Conservation (phyloP, 805 yeast species). For the Cyberlindnera mrakii region DNA sequence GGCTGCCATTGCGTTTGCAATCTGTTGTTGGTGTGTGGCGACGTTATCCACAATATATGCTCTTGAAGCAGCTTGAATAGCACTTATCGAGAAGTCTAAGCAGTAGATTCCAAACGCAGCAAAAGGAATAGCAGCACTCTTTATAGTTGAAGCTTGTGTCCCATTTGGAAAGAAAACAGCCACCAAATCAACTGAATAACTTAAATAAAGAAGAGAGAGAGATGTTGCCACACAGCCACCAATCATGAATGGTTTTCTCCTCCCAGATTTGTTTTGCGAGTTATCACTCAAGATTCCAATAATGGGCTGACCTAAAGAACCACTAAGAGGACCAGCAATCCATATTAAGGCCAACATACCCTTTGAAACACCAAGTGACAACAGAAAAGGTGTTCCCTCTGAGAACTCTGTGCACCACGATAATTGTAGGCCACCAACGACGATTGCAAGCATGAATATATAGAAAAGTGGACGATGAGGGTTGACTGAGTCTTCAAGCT, state of each 20-base stretch:
- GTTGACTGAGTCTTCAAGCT: constrained; percentile 29
- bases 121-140: constrained; percentile 34
- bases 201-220: constrained; percentile 36
- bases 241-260: constrained; percentile 52
- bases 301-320: constrained; percentile 58
- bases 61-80: constrained; percentile 54
- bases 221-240: constrained; percentile 47
- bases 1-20: constrained; percentile 64
- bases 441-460: constrained; percentile 39
- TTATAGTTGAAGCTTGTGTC: constrained; percentile 20
- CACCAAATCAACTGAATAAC: constrained; percentile 40
- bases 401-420: constrained; percentile 65
- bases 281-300: constrained; percentile 55
- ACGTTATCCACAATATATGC: constrained; percentile 60
- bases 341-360: constrained; percentile 50
- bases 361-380: constrained; percentile 59
- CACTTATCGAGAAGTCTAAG: constrained; percentile 51
- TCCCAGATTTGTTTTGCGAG: constrained; percentile 38
- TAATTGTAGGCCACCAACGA: constrained; percentile 53
- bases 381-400: constrained; percentile 54
- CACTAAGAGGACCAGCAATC: constrained; percentile 65
- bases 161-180: constrained; percentile 24
- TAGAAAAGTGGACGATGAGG: constrained; percentile 40
- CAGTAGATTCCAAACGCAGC: constrained; percentile 49
- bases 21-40: constrained; percentile 48